Percentiles rank a stretch among this genome's conserved stretches.
Conservation (phyloP, 352 stramenopile genomes). For the Aphanomyces stellatus region DNA sequence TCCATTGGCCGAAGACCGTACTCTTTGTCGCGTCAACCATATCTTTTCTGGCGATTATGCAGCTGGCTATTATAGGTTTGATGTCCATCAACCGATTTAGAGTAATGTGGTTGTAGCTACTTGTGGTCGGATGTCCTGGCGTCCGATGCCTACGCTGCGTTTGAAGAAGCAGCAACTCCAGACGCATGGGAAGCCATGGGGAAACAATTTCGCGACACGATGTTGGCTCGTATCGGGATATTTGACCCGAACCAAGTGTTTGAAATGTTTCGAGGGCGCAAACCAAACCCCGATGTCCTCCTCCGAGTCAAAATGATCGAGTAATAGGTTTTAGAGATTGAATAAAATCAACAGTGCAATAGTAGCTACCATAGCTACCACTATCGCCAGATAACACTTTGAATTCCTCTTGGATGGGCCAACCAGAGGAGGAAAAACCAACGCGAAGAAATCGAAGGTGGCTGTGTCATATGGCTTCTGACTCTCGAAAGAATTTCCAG, state of each 20-base stretch:
- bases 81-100: no score
- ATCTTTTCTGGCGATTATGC: constrained; percentile 97
- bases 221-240: neutral
- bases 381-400: no score
- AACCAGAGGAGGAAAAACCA: no score
- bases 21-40: constrained; percentile 95
- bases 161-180: constrained; percentile 84
- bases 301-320: no score
- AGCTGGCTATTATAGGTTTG: constrained; percentile 96
- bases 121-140: constrained; percentile 95
- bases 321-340: no score
- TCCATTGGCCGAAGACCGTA: constrained; percentile 91
- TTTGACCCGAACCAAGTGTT: neutral
- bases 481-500: no score
- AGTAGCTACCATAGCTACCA: no score
- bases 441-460: no score
- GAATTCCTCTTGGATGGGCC: no score
- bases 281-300: neutral
- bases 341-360: no score
- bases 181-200: neutral
- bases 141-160: constrained; percentile 95
- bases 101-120: neutral
- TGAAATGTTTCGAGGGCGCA: neutral
- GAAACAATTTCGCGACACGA: neutral
- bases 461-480: no score